These are phyloP conservation scores for Talaromyces marneffei DNA, from an alignment of 2,329 filamentous ascomycete species.

Conservation along the genomic window DNA sequence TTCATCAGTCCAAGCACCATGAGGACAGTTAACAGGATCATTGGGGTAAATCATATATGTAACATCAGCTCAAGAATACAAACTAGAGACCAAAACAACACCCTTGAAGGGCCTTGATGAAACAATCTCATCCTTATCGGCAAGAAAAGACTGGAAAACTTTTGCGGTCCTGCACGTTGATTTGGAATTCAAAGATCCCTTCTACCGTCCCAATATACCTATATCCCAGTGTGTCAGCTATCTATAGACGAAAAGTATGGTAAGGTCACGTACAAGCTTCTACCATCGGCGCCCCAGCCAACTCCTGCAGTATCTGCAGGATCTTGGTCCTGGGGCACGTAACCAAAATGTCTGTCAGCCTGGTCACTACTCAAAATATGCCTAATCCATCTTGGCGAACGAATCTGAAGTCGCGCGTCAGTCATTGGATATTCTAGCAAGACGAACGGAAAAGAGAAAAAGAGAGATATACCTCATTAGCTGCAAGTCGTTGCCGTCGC, in stretches of 20 bases:
- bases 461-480: slow-evolving; percentile 29
- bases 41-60: neutral
- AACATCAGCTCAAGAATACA: neutral
- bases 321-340: slow-evolving; percentile 31
- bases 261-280: slow-evolving; percentile 38
- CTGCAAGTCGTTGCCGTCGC: slow-evolving; percentile 33
- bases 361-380: slow-evolving; percentile 33
- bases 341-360: slow-evolving; percentile 25
- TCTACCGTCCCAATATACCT: slow-evolving; percentile 46
- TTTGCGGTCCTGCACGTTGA: slow-evolving; percentile 45
- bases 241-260: neutral
- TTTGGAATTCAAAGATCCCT: slow-evolving; percentile 44
- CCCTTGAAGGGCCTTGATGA: neutral
- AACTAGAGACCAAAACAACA: neutral
- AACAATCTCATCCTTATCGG: slow-evolving; percentile 26
- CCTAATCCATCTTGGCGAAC: slow-evolving; percentile 35
- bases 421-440: slow-evolving; percentile 22
- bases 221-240: slow-evolving; percentile 11
- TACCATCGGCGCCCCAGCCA: slow-evolving; percentile 44
- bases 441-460: neutral
- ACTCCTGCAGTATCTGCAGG: slow-evolving; percentile 42
- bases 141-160: slow-evolving; percentile 42
- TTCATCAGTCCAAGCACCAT: neutral
- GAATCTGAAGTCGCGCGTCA: slow-evolving; percentile 25
- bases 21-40: neutral